phyloP scores from a whole-genome alignment of 2,329 filamentous ascomycete species.

The Emericellopsis atlantica region DNA sequence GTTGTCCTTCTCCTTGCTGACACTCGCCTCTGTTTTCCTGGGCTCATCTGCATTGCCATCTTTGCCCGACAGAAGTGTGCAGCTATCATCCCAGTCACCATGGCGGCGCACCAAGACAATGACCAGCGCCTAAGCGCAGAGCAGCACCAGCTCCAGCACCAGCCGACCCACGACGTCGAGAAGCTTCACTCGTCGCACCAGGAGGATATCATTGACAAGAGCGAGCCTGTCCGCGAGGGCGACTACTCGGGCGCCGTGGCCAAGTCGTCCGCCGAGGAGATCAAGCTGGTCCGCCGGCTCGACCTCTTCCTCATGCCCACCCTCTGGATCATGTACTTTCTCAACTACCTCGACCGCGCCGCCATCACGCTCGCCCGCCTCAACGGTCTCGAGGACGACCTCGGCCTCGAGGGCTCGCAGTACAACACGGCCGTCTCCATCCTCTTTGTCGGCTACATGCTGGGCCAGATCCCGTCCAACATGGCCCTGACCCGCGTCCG shows the following conservation, averaged over 20 bases:
- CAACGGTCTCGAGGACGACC: slow-evolving; percentile 42
- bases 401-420: slow-evolving; percentile 14
- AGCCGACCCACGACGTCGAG: not conserved
- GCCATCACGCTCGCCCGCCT: slow-evolving; percentile 17
- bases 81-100: too few species aligned
- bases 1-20: too few species aligned
- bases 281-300: slow-evolving; percentile 18
- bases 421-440: slow-evolving; percentile 22
- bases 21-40: too few species aligned
- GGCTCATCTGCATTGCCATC: too few species aligned
- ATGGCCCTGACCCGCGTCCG: slow-evolving; percentile 29
- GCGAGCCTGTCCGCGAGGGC: not conserved
- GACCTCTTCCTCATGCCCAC: slow-evolving; percentile 8
- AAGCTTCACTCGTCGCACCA: not conserved
- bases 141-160: not conserved
- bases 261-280: slow-evolving; percentile 18
- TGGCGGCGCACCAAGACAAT: too few species aligned
- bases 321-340: slow-evolving; percentile 14
- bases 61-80: too few species aligned
- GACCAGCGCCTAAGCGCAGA: not conserved
- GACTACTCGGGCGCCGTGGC: slow-evolving; percentile 15
- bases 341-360: slow-evolving; percentile 13
- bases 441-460: slow-evolving; percentile 18
- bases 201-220: not conserved
- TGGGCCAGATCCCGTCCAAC: slow-evolving; percentile 19